phyloP scores from a whole-genome alignment of 2,329 filamentous ascomycete species.

The Cercospora sojina region DNA sequence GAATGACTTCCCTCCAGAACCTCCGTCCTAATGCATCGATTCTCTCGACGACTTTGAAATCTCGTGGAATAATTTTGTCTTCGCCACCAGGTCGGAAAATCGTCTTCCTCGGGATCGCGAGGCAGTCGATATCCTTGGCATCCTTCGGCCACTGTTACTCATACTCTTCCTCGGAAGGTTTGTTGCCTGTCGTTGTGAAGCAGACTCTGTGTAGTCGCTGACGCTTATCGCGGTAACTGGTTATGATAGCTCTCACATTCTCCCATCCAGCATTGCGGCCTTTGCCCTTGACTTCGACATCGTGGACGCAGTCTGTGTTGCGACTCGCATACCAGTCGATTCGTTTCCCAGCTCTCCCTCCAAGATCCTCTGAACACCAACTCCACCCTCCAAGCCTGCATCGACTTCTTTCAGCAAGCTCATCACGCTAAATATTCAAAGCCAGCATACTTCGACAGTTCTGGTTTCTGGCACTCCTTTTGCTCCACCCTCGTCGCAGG shows the following conservation, averaged over 20 bases:
- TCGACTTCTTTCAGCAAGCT: not conserved
- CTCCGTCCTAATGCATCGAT: not conserved
- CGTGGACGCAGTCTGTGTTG: no score
- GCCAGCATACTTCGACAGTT: not conserved
- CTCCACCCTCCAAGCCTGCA: not conserved
- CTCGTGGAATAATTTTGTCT: not conserved
- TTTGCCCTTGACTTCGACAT: not conserved
- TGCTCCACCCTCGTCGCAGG: not conserved
- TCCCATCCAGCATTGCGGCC: not conserved
- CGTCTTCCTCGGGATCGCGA: not conserved
- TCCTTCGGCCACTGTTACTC: not conserved
- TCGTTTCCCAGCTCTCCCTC: no score
- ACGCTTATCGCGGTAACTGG: not conserved
- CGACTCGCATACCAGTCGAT: no score
- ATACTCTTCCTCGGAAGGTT: not conserved
- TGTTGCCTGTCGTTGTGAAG: not conserved
- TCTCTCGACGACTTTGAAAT: not conserved
- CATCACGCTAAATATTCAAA: not conserved
- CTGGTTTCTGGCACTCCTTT: not conserved
- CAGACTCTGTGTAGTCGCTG: not conserved
- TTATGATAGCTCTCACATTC: not conserved
- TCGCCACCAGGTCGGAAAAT: not conserved
- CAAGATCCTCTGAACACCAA: not conserved
- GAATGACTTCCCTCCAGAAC: not conserved
- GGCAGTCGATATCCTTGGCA: not conserved